Percentiles rank a stretch among this genome's conserved stretches.
phyloP scores from a whole-genome alignment of 2,329 filamentous ascomycete genomes.

The Xylaria digitata region DNA sequence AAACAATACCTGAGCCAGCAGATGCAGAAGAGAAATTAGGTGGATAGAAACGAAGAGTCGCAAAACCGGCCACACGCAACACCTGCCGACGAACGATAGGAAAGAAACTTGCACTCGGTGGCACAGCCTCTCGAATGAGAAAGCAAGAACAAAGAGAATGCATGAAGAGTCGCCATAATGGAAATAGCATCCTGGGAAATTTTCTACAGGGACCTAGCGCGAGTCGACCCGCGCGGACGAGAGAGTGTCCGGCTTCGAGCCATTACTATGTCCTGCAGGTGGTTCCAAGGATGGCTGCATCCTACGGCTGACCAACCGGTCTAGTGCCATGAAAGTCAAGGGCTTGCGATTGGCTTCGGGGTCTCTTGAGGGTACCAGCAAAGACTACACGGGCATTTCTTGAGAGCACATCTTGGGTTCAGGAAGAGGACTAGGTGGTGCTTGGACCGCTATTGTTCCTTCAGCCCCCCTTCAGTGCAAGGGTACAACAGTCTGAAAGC shows the following conservation, averaged over 20 bases:
- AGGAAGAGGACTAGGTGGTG: conserved; percentile 16
- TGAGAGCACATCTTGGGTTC: conserved; percentile 10
- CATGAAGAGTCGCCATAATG: conserved; percentile 46
- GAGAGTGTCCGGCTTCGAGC: conserved; percentile 48
- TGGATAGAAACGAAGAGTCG: conserved; percentile 52
- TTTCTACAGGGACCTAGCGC: conserved; percentile 39
- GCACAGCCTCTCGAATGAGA: conserved; percentile 50
- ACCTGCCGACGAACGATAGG: conserved; percentile 45
- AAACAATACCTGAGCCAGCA: conserved; percentile 58
- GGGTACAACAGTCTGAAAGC: conserved; percentile 15
- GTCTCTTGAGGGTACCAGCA: conserved; percentile 9
- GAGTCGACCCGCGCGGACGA: conserved; percentile 49
- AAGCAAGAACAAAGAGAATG: conserved; percentile 44
- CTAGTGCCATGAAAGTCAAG: conserved; percentile 20
- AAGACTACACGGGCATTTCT: conserved; percentile 10
- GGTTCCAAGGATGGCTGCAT: conserved; percentile 41
- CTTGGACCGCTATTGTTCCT: conserved; percentile 20
- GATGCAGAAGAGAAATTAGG: conserved; percentile 48
- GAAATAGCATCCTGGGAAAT: conserved; percentile 43
- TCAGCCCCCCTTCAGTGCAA: conserved; percentile 1
- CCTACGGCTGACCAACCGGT: conserved; percentile 32
- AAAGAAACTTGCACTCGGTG: conserved; percentile 49
- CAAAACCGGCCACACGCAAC: conserved; percentile 44
- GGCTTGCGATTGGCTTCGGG: conserved; percentile 38
- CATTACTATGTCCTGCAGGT: conserved; percentile 46